Percentiles rank a stretch among this genome's conserved stretches.
Conservation (phyloP, 1,284 basidiomycete species). For the Polyporus tsugae region DNA sequence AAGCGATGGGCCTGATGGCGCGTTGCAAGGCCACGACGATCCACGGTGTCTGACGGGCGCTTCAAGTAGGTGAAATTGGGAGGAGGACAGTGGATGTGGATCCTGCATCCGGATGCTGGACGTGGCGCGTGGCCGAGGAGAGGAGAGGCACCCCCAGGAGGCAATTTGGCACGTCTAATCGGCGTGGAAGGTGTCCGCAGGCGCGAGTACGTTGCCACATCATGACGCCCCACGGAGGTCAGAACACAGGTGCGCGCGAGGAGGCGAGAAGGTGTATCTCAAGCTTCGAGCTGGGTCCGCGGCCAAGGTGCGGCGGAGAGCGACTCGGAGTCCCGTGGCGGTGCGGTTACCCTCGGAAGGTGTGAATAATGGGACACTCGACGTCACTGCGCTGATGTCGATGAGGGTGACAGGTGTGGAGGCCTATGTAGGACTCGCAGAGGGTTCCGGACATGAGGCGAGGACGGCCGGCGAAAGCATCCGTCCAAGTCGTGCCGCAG, state of each 20-base stretch:
- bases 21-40: conserved; percentile 9
- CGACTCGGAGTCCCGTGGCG: background rate
- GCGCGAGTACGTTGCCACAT: conserved; percentile 5
- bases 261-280: background rate
- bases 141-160: conserved; percentile 11
- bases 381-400: conserved; percentile 24
- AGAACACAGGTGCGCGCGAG: conserved; percentile 12
- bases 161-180: conserved; percentile 15
- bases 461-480: conserved; percentile 13
- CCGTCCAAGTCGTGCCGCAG: background rate
- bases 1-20: conserved; percentile 20
- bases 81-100: conserved; percentile 4
- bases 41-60: background rate
- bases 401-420: background rate
- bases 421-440: conserved; percentile 1
- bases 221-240: conserved; percentile 8
- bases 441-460: conserved; percentile 12
- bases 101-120: conserved; percentile 13
- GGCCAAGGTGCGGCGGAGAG: background rate
- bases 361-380: conserved; percentile 12
- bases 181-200: conserved; percentile 14
- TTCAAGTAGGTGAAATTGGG: background rate
- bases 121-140: conserved; percentile 21
- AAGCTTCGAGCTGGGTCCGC: conserved; percentile 1
- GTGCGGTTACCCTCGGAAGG: background rate